Conservation (phyloP, 306 rosid genomes). For the Arachis stenosperma region DNA sequence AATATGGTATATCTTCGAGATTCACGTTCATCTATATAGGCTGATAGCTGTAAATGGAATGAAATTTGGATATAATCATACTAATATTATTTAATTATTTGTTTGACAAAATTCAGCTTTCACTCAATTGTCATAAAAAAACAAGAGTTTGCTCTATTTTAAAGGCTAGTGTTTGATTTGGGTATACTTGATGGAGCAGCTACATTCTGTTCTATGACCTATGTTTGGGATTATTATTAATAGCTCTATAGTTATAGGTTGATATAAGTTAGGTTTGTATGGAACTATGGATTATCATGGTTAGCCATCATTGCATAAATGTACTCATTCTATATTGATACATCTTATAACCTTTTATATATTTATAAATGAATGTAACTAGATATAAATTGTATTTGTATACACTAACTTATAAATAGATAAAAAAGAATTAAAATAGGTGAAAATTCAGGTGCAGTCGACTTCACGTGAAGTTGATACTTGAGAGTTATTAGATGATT, state of each 20-base stretch:
- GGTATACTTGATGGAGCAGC: constrained; percentile 53
- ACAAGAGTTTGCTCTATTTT: constrained; percentile 48
- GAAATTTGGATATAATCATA: not conserved
- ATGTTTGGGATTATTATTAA: constrained; percentile 36
- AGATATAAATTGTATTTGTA: too few species aligned
- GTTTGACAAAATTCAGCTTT: constrained; percentile 33
- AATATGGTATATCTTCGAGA: constrained; percentile 4
- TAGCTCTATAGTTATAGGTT: constrained; percentile 52
- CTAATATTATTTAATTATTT: constrained; percentile 35
- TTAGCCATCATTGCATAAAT: constrained; percentile 9
- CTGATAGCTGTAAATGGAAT: not conserved
- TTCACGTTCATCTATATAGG: constrained; percentile 7
- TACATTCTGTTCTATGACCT: constrained; percentile 42
- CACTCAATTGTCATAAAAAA: constrained; percentile 1
- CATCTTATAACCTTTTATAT: too few species aligned
- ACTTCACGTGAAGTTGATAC: too few species aligned
- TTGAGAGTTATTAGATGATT: too few species aligned
- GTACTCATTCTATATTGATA: too few species aligned
- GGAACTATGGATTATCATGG: constrained; percentile 53
- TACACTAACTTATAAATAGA: too few species aligned
- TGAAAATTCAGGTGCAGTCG: too few species aligned
- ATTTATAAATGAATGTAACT: too few species aligned
- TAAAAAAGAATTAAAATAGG: too few species aligned
- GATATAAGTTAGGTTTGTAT: constrained; percentile 53
- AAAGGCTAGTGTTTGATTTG: constrained; percentile 39